Conservation (phyloP, 257 asterid genomes). For the Perilla frutescens region DNA sequence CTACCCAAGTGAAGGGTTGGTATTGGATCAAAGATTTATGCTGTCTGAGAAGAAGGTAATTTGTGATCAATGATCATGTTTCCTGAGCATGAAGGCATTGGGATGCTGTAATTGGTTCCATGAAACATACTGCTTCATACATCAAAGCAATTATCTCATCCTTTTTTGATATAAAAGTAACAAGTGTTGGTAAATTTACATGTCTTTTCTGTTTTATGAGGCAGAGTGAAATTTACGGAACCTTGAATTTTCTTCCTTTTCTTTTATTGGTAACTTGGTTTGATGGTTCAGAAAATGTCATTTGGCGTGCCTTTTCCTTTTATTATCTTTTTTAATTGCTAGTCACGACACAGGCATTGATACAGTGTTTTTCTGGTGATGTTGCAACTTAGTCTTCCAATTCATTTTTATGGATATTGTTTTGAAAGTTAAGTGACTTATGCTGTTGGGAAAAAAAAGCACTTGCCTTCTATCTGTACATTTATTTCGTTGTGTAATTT, state of each 20-base stretch:
- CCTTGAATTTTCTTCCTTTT: not conserved
- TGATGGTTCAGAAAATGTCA: not conserved
- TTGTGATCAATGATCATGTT: not conserved
- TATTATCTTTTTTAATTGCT: not conserved
- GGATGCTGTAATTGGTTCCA: not conserved
- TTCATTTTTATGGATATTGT: conserved; percentile 1
- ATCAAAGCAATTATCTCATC: not conserved
- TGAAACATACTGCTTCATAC: not conserved
- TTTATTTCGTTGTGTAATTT: not conserved
- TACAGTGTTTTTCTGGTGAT: conserved; percentile 1
- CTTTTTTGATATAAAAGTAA: not conserved
- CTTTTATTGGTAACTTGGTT: conserved; percentile 14
- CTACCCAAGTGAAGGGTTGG: not conserved
- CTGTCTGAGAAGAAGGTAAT: not conserved
- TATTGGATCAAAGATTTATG: not conserved
- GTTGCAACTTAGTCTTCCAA: not conserved
- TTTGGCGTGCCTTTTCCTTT: conserved; percentile 19
- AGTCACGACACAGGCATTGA: conserved; percentile 1
- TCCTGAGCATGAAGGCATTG: conserved; percentile 11
- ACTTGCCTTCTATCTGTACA: conserved; percentile 21
- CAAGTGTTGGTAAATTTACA: not conserved
- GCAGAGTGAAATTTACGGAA: not conserved
- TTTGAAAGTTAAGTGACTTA: conserved; percentile 21
- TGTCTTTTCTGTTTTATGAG: conserved; percentile 10
- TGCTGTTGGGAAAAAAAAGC: not conserved